phyloP scores from a whole-genome alignment of 305 asterid genomes.

The Striga hermonthica region DNA sequence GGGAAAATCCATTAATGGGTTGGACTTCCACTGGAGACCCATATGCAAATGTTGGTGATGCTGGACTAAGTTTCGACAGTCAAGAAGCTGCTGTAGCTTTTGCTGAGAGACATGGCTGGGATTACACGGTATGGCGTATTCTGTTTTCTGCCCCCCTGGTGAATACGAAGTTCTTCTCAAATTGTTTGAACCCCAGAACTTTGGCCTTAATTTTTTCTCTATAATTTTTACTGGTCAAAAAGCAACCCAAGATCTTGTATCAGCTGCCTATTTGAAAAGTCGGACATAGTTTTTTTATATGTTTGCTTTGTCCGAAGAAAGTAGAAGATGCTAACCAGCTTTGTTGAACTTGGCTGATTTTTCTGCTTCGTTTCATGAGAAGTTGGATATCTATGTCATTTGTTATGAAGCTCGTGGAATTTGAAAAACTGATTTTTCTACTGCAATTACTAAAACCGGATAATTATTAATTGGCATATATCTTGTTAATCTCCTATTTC shows the following conservation, averaged over 20 bases:
- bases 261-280: constrained; percentile 9
- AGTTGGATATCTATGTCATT: not conserved
- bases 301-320: not conserved
- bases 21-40: constrained; percentile 99
- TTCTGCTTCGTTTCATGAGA: constrained; percentile 1
- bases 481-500: not conserved
- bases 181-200: constrained; percentile 20
- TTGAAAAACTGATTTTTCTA: constrained; percentile 9
- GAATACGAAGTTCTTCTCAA: constrained; percentile 7
- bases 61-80: constrained; percentile 77
- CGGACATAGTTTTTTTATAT: constrained; percentile 3
- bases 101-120: constrained; percentile 95
- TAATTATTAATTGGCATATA: not conserved
- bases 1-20: constrained; percentile 99
- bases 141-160: constrained; percentile 21
- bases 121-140: constrained; percentile 55
- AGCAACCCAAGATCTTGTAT: constrained; percentile 20
- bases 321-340: constrained; percentile 16
- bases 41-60: constrained; percentile 93
- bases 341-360: constrained; percentile 6
- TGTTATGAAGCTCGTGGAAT: constrained; percentile 7
- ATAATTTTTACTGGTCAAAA: not conserved
- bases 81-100: constrained; percentile 82
- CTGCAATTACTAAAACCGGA: constrained; percentile 2
- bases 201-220: constrained; percentile 3